These are phyloP conservation scores for Termitomyces sp. DNA, from an alignment of 768 basidiomycete species.

Conservation along the genomic window DNA sequence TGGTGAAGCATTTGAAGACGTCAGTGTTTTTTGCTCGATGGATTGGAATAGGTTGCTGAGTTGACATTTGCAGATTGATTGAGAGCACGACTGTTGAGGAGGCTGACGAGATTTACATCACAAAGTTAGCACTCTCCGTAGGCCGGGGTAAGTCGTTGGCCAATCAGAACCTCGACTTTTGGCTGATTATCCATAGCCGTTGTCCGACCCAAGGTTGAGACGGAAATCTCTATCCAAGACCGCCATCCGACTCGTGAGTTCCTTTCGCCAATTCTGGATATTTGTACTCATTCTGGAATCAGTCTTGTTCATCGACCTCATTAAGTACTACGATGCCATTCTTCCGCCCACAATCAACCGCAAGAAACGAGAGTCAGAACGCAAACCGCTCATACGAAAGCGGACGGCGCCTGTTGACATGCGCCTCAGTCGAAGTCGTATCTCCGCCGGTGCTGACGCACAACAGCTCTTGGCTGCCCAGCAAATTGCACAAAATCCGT, in stretches of 20 bases:
- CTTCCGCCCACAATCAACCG: slow-evolving; percentile 79
- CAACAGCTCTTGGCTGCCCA: slow-evolving; percentile 72
- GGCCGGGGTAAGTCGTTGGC: slow-evolving; percentile 65
- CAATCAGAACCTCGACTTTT: neutral
- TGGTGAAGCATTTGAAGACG: slow-evolving; percentile 75
- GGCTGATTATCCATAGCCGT: slow-evolving; percentile 46
- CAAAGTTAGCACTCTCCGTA: slow-evolving; percentile 84
- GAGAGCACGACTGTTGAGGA: slow-evolving; percentile 68
- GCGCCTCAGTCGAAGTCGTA: slow-evolving; percentile 75
- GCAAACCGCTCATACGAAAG: slow-evolving; percentile 78
- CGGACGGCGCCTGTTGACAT: slow-evolving; percentile 87
- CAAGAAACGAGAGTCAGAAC: slow-evolving; percentile 86
- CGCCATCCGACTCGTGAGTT: slow-evolving; percentile 75
- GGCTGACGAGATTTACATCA: slow-evolving; percentile 71
- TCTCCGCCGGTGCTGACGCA: slow-evolving; percentile 68
- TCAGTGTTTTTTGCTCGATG: slow-evolving; percentile 30
- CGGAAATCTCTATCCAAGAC: slow-evolving; percentile 85
- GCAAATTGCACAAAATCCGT: slow-evolving; percentile 54
- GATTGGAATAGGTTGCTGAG: neutral
- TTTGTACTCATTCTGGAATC: neutral
- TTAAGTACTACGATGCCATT: slow-evolving; percentile 69
- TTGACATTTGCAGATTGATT: slow-evolving; percentile 50
- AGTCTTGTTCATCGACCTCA: slow-evolving; percentile 85
- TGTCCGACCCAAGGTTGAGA: slow-evolving; percentile 78
- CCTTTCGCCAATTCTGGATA: neutral